Conservation (phyloP, 768 basidiomycete species). For the Termitomyces sp. region DNA sequence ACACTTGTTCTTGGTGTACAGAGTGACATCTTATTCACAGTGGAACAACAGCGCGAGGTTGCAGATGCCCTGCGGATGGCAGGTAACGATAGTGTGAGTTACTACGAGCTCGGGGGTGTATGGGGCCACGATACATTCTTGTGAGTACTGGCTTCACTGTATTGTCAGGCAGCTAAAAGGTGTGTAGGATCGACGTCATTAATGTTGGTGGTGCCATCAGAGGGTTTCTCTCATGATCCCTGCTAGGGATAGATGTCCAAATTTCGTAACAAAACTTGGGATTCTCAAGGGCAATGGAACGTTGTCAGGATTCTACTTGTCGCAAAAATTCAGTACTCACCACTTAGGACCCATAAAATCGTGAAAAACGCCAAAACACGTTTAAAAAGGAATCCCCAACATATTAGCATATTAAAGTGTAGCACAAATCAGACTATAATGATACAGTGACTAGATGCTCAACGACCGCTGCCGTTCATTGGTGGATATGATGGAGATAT, state of each 20-base stretch:
- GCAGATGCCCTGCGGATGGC: conserved; percentile 88
- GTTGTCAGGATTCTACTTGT: background rate
- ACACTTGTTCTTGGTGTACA: conserved; percentile 90
- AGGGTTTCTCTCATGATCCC: conserved; percentile 10
- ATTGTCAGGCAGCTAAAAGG: background rate
- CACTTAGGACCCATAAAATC: background rate
- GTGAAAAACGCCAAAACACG: background rate
- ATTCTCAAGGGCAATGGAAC: background rate
- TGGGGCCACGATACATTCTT: conserved; percentile 99
- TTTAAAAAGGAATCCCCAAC: background rate
- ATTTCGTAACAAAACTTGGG: background rate
- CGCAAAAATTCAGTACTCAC: background rate
- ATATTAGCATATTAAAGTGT: background rate
- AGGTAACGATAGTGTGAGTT: conserved; percentile 85
- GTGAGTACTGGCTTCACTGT: conserved; percentile 35
- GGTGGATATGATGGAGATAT: conserved; percentile 2
- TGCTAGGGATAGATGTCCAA: background rate
- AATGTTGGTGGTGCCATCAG: conserved; percentile 15
- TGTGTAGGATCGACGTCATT: conserved; percentile 12
- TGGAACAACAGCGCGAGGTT: conserved; percentile 94
- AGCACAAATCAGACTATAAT: background rate
- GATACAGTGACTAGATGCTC: background rate
- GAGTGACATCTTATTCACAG: conserved; percentile 93
- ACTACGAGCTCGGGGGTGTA: conserved; percentile 98
- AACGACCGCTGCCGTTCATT: conserved; percentile 9